These are phyloP conservation scores for Fusarium globosum DNA, from an alignment of 2,329 filamentous ascomycete genomes.

Conservation along the genomic window DNA sequence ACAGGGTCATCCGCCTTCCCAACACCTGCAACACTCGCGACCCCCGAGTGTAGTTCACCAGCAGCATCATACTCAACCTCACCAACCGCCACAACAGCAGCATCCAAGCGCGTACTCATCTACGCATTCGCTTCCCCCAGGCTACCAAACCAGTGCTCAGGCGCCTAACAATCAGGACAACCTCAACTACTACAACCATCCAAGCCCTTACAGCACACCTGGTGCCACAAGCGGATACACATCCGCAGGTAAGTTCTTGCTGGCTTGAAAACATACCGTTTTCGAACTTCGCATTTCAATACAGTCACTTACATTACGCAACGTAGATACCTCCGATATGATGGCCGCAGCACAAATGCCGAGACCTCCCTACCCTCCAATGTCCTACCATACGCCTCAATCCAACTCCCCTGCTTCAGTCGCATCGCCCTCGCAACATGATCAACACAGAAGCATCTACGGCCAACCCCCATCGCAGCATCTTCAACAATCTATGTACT, in stretches of 20 bases:
- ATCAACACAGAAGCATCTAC: slow-evolving; percentile 90
- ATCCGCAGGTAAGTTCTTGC: slow-evolving; percentile 76
- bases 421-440: slow-evolving; percentile 87
- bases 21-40: slow-evolving; percentile 76
- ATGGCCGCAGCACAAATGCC: slow-evolving; percentile 77
- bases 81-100: slow-evolving; percentile 70
- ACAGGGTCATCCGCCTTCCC: slow-evolving; percentile 75
- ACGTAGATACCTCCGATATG: slow-evolving; percentile 70
- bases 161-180: slow-evolving; percentile 71
- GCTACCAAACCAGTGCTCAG: slow-evolving; percentile 76
- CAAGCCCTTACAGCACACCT: slow-evolving; percentile 84
- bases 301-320: slow-evolving; percentile 31
- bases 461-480: slow-evolving; percentile 82
- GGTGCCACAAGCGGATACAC: slow-evolving; percentile 86
- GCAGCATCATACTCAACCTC: slow-evolving; percentile 75
- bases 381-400: slow-evolving; percentile 91
- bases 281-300: slow-evolving; percentile 11
- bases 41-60: slow-evolving; percentile 79
- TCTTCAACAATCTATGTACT: slow-evolving; percentile 85
- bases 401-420: slow-evolving; percentile 95
- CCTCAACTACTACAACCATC: slow-evolving; percentile 80
- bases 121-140: slow-evolving; percentile 70
- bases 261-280: slow-evolving; percentile 5
- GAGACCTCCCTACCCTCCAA: slow-evolving; percentile 85
- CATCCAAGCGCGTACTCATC: slow-evolving; percentile 74